These are phyloP conservation scores for Begonia fuchsioides DNA, from an alignment of 306 rosid genomes.

Conservation along the genomic window DNA sequence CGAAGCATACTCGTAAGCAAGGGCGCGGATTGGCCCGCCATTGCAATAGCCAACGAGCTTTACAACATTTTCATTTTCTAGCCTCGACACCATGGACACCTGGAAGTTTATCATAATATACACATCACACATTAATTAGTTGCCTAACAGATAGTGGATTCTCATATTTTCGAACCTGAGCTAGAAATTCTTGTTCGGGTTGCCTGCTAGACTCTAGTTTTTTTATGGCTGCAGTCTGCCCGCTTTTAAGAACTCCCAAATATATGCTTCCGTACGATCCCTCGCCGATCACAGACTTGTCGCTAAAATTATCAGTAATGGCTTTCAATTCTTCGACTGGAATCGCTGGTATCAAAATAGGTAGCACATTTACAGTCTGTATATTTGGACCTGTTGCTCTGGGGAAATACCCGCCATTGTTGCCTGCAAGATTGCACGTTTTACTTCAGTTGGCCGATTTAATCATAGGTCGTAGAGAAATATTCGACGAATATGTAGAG, in stretches of 20 bases:
- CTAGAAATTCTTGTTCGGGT: constrained; percentile 58
- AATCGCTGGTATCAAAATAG: constrained; percentile 51
- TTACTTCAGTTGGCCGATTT: no score
- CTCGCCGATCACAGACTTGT: constrained; percentile 56
- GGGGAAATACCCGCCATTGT: neutral
- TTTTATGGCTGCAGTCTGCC: constrained; percentile 51
- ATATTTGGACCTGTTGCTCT: constrained; percentile 11
- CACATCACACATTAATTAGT: neutral
- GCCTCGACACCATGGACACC: constrained; percentile 79
- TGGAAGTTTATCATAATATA: constrained; percentile 4
- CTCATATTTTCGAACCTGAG: constrained; percentile 37
- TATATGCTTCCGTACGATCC: constrained; percentile 78
- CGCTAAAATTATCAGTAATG: constrained; percentile 52
- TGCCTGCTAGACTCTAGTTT: constrained; percentile 61
- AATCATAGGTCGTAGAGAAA: no score
- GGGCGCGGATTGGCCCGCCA: constrained; percentile 59
- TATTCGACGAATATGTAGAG: neutral
- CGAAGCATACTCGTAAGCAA: constrained; percentile 64
- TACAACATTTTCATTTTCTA: constrained; percentile 48
- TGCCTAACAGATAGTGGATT: neutral
- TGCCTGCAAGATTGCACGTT: neutral
- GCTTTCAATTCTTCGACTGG: constrained; percentile 54
- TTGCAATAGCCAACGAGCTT: constrained; percentile 57
- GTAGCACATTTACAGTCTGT: constrained; percentile 26
- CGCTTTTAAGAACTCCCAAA: constrained; percentile 31